A percentile compares a stretch with the other conserved stretches of the same genome.
These are phyloP conservation scores for Penicillium sp. DNA, from an alignment of 2,329 filamentous ascomycete genomes.

Conservation along the genomic window DNA sequence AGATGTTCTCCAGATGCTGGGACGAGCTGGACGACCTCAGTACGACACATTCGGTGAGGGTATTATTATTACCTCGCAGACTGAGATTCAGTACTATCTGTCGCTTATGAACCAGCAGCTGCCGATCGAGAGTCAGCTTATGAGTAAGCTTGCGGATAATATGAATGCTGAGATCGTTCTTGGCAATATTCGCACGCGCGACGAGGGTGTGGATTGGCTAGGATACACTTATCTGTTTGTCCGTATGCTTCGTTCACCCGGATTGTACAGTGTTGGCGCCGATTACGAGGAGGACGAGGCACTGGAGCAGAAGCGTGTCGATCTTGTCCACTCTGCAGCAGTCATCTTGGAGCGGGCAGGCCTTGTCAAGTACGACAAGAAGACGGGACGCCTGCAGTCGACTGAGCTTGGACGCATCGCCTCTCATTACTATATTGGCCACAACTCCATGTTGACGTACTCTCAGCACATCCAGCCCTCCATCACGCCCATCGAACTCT, in stretches of 20 bases:
- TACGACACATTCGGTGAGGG: conserved; percentile 97
- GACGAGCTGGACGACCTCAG: conserved; percentile 88
- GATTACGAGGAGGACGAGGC: conserved; percentile 90
- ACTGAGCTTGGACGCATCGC: conserved; percentile 93
- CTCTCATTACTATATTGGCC: conserved; percentile 96
- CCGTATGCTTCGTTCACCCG: conserved; percentile 90
- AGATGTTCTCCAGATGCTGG: conserved; percentile 96
- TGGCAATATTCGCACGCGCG: conserved; percentile 79
- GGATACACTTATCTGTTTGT: conserved; percentile 98
- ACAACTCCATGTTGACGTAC: conserved; percentile 94
- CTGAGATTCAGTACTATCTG: conserved; percentile 92
- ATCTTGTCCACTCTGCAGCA: conserved; percentile 89
- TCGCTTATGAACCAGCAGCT: conserved; percentile 94
- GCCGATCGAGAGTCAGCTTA: conserved; percentile 91
- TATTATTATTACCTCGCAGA: conserved; percentile 94
- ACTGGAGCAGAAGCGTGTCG: conserved; percentile 93
- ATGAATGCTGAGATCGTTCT: conserved; percentile 93
- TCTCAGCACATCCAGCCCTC: conserved; percentile 89
- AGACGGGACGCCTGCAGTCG: conserved; percentile 74
- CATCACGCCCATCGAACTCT: conserved; percentile 87
- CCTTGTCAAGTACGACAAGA: conserved; percentile 90
- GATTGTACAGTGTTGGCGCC: conserved; percentile 86
- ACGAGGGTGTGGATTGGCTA: conserved; percentile 98
- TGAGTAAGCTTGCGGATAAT: conserved; percentile 87
- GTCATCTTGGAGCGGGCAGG: conserved; percentile 76